These are phyloP conservation scores for Sugiyamaella boreocaroliniensis DNA, from an alignment of 805 yeast genomes.

Conservation along the genomic window DNA sequence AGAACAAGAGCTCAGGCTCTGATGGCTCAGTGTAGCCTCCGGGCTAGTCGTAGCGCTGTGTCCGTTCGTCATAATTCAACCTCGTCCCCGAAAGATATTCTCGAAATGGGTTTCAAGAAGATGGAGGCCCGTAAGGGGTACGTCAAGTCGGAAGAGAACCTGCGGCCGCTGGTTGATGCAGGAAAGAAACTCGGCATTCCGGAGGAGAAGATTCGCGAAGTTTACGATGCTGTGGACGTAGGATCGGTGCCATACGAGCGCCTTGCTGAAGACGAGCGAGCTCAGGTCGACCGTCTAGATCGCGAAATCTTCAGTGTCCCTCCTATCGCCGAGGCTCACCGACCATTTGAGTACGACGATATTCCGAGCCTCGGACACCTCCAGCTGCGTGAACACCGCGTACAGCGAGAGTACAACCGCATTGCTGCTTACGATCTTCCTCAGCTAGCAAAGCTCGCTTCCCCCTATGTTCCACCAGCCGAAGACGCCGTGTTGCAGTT, in stretches of 20 bases:
- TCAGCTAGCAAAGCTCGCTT: constrained; percentile 48
- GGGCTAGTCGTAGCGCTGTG: background rate
- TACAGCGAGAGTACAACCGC: constrained; percentile 67
- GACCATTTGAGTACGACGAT: constrained; percentile 51
- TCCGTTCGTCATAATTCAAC: background rate
- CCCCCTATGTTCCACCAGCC: constrained; percentile 50
- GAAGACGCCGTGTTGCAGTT: constrained; percentile 41
- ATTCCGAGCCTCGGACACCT: constrained; percentile 67
- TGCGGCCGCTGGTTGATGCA: constrained; percentile 24
- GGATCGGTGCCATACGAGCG: constrained; percentile 16
- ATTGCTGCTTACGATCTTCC: constrained; percentile 93
- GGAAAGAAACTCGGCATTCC: constrained; percentile 28
- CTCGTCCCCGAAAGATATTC: constrained; percentile 19
- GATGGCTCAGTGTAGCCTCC: background rate
- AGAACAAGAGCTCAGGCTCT: background rate
- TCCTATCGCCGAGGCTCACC: constrained; percentile 13
- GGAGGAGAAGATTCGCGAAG: constrained; percentile 20
- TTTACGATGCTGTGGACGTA: constrained; percentile 23
- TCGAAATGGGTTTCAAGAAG: constrained; percentile 27
- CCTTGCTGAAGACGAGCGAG: constrained; percentile 14
- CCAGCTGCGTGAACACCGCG: constrained; percentile 62
- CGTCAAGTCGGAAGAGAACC: constrained; percentile 24
- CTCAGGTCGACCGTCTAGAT: constrained; percentile 19
- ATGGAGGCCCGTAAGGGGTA: constrained; percentile 24
- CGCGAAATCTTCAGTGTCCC: constrained; percentile 22